Percentiles rank a stretch among this genome's conserved stretches.
phyloP scores from a whole-genome alignment of 2,329 filamentous ascomycete genomes.

The Sporothrix luriei region DNA sequence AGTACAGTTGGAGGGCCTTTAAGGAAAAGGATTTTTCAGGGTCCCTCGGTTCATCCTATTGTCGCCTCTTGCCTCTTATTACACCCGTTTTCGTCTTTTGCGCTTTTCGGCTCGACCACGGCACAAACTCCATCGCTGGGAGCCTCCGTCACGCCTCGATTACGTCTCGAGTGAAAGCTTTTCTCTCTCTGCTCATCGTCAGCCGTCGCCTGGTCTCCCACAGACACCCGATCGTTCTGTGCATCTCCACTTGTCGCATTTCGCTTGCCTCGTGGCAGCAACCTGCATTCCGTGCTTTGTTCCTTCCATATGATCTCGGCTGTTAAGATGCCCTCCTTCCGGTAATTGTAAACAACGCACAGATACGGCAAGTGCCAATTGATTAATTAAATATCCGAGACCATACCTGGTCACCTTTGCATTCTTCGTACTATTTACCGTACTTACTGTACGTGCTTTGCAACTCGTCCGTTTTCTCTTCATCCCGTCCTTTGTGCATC shows the following conservation, averaged over 20 bases:
- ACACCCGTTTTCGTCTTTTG: neutral
- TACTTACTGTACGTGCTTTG: too few species aligned
- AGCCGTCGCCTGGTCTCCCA: neutral
- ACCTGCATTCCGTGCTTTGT: neutral
- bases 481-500: neutral
- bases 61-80: neutral
- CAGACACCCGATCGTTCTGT: neutral
- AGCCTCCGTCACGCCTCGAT: neutral
- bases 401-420: neutral
- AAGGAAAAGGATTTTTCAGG: slow-evolving; percentile 13
- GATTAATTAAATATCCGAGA: slow-evolving; percentile 7
- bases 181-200: neutral
- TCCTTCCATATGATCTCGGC: neutral
- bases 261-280: slow-evolving; percentile 21
- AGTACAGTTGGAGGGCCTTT: neutral
- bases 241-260: neutral
- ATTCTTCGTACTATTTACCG: too few species aligned
- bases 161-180: slow-evolving; percentile 15
- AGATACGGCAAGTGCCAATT: neutral
- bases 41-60: neutral
- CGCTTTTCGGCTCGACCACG: neutral
- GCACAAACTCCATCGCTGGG: slow-evolving; percentile 5
- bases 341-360: neutral
- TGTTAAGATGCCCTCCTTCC: neutral
- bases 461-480: neutral